These are phyloP conservation scores for Allantophomopsis lycopodina DNA, from an alignment of 2,329 filamentous ascomycete genomes.

Conservation along the genomic window DNA sequence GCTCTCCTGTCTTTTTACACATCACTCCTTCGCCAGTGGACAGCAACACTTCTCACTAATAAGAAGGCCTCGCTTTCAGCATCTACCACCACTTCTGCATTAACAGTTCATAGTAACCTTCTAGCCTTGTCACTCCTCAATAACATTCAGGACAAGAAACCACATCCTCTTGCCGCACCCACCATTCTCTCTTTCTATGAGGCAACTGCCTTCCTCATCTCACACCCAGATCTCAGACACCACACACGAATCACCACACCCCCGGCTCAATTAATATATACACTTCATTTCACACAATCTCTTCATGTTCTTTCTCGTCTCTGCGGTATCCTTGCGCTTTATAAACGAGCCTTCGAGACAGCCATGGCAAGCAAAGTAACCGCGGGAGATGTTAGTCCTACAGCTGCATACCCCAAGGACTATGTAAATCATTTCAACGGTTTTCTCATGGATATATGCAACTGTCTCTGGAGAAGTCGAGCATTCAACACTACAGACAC, in stretches of 20 bases:
- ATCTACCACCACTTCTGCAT: constrained; percentile 20
- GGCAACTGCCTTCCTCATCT: constrained; percentile 40
- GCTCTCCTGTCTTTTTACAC: constrained; percentile 56
- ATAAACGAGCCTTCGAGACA: constrained; percentile 62
- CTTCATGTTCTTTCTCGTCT: constrained; percentile 52
- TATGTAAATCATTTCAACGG: constrained; percentile 65
- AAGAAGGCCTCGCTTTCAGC: constrained; percentile 10
- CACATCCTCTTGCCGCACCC: constrained; percentile 29
- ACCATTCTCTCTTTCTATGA: constrained; percentile 60
- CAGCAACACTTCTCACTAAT: constrained; percentile 24
- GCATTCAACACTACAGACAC: constrained; percentile 53
- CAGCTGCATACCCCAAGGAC: constrained; percentile 34
- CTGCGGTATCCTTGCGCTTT: constrained; percentile 53
- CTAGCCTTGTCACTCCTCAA: constrained; percentile 48
- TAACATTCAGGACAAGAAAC: constrained; percentile 18
- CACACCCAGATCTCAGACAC: constrained; percentile 32
- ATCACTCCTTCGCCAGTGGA: constrained; percentile 48
- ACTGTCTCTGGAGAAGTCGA: constrained; percentile 64
- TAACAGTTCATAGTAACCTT: constrained; percentile 35
- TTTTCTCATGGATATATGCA: constrained; percentile 78
- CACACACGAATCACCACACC: constrained; percentile 56
- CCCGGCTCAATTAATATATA: constrained; percentile 53
- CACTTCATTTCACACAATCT: constrained; percentile 52
- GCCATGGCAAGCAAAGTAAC: constrained; percentile 33
- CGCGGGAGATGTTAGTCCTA: constrained; percentile 17